Conservation (phyloP, 208 protist species). For the Acanthamoeba castellanii region DNA sequence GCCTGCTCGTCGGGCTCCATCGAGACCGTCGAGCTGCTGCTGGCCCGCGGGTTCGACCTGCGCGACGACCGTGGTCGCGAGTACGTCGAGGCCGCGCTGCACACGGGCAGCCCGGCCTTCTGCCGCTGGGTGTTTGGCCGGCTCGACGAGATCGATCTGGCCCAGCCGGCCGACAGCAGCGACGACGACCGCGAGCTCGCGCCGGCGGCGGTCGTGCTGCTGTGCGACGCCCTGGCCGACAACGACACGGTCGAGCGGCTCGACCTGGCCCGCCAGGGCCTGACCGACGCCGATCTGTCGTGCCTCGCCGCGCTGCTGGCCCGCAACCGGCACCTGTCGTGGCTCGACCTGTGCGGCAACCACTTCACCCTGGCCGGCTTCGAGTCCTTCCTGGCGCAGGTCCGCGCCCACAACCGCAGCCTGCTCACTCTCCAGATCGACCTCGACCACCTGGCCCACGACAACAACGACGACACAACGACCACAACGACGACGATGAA, state of each 20-base stretch:
- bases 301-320: background rate
- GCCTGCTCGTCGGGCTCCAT: background rate
- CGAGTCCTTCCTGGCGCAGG: background rate
- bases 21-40: background rate
- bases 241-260: background rate
- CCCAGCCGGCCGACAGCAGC: background rate
- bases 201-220: background rate
- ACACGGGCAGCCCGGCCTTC: background rate
- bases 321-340: slow-evolving; percentile 17
- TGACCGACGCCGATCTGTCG: background rate
- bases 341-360: background rate
- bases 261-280: background rate
- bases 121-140: background rate
- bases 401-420: background rate
- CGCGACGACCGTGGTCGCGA: background rate
- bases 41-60: background rate
- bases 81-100: background rate
- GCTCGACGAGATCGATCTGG: background rate
- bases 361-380: background rate
- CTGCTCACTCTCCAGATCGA: background rate
- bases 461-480: background rate
- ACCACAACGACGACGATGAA: background rate
- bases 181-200: background rate
- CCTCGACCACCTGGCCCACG: background rate
- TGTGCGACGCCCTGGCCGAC: background rate